Conservation (phyloP, 169 alveolate genomes). For the Eimeria maxima region DNA sequence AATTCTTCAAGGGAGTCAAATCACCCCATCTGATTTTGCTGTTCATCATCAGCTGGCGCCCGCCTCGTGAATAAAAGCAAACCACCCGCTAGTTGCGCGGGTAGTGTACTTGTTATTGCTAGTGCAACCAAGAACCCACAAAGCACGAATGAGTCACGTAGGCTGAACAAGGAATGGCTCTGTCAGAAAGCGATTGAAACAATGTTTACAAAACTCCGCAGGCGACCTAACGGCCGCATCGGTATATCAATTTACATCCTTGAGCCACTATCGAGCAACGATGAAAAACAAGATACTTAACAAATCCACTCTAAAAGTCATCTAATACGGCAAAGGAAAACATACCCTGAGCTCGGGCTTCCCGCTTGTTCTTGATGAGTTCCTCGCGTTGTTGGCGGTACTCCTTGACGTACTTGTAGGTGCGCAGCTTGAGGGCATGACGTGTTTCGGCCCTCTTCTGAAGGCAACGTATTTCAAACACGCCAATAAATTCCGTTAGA, state of each 20-base stretch:
- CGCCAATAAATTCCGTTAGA: not conserved
- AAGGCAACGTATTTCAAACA: not conserved
- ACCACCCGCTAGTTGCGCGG: not conserved
- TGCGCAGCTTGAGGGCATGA: slow-evolving; percentile 84
- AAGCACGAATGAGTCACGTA: not conserved
- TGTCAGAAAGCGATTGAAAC: slow-evolving; percentile 77
- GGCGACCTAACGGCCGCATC: not conserved
- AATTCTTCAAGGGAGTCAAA: slow-evolving; percentile 9
- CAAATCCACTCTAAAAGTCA: not conserved
- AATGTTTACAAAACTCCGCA: not conserved
- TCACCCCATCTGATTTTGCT: not conserved
- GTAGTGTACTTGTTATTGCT: too few species aligned
- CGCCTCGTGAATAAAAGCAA: not conserved
- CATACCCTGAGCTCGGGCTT: slow-evolving; percentile 82
- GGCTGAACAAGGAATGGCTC: not conserved
- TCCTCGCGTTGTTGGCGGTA: slow-evolving; percentile 66
- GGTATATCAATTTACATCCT: not conserved
- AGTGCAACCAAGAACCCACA: not conserved
- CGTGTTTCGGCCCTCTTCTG: slow-evolving; percentile 82
- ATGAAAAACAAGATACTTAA: not conserved
- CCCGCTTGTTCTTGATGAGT: slow-evolving; percentile 81
- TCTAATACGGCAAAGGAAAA: not conserved
- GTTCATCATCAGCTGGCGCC: not conserved
- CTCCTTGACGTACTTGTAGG: slow-evolving; percentile 86
- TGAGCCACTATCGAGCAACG: not conserved